Conservation (phyloP, 805 yeast species). For the Saccharomyces kudriavzevii region DNA sequence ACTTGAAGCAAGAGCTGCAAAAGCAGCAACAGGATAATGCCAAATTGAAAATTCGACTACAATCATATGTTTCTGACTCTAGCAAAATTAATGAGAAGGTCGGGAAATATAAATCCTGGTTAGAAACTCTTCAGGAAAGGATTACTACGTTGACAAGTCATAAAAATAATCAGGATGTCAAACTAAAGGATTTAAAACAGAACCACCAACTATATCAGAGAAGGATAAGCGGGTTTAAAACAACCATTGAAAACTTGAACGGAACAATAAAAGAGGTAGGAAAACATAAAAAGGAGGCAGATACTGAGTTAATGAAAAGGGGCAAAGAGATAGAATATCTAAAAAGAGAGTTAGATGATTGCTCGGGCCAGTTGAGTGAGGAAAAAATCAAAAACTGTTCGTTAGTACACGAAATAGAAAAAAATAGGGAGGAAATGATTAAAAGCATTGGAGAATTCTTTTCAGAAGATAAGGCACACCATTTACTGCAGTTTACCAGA, state of each 20-base stretch:
- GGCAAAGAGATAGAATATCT: slow-evolving; percentile 31
- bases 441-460: background rate
- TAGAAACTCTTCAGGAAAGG: slow-evolving; percentile 19
- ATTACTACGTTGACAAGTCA: slow-evolving; percentile 17
- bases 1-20: slow-evolving; percentile 29
- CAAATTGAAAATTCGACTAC: slow-evolving; percentile 21
- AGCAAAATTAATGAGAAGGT: slow-evolving; percentile 18
- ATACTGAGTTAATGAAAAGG: slow-evolving; percentile 18
- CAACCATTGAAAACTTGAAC: slow-evolving; percentile 17
- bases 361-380: slow-evolving; percentile 40
- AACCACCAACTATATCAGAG: slow-evolving; percentile 15
- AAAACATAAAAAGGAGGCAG: slow-evolving; percentile 15
- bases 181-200: slow-evolving; percentile 17
- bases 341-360: slow-evolving; percentile 34
- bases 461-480: background rate
- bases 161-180: slow-evolving; percentile 17
- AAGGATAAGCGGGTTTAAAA: slow-evolving; percentile 15
- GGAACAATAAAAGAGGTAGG: slow-evolving; percentile 21
- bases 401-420: slow-evolving; percentile 15
- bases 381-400: slow-evolving; percentile 34
- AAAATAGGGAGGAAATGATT: slow-evolving; percentile 6
- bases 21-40: slow-evolving; percentile 22
- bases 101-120: slow-evolving; percentile 15
- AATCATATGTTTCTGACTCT: slow-evolving; percentile 16
- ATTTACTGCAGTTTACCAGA: background rate